These are phyloP conservation scores for Penicillium sp. DNA, from an alignment of 2,329 filamentous ascomycete species.

Conservation along the genomic window DNA sequence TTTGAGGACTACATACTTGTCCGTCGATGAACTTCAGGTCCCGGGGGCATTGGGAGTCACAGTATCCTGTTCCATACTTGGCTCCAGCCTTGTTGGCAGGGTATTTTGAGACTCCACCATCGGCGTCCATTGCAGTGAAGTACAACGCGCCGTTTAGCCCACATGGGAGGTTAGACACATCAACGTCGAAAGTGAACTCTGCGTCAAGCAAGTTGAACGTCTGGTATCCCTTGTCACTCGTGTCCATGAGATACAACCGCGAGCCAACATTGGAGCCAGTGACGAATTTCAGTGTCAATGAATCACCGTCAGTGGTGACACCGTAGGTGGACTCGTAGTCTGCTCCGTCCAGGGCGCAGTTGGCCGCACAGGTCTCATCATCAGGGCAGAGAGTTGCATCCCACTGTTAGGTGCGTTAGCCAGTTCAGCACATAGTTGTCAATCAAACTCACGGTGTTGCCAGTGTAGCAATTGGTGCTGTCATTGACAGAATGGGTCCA, in stretches of 20 bases:
- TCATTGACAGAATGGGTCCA: slow-evolving; percentile 46
- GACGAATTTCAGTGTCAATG: slow-evolving; percentile 44
- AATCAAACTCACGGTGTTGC: slow-evolving; percentile 33
- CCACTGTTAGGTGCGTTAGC: no score
- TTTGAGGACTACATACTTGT: slow-evolving; percentile 20
- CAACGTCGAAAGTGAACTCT: slow-evolving; percentile 65
- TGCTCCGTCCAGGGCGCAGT: slow-evolving; percentile 51
- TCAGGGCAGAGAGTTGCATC: slow-evolving; percentile 43
- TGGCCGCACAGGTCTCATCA: slow-evolving; percentile 44
- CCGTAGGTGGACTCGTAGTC: slow-evolving; percentile 48
- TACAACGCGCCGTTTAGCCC: slow-evolving; percentile 66
- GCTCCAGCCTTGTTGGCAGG: slow-evolving; percentile 50
- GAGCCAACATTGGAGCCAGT: slow-evolving; percentile 41
- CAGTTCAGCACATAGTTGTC: background rate
- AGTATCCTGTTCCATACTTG: slow-evolving; percentile 56
- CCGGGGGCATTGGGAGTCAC: slow-evolving; percentile 51
- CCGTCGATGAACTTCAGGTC: slow-evolving; percentile 41
- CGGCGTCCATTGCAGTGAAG: slow-evolving; percentile 52
- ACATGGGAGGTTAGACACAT: slow-evolving; percentile 59
- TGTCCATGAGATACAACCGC: slow-evolving; percentile 58
- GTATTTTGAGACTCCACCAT: slow-evolving; percentile 50
- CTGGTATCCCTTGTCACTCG: slow-evolving; percentile 55
- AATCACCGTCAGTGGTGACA: slow-evolving; percentile 43
- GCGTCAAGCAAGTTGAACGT: slow-evolving; percentile 57
- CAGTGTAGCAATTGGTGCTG: slow-evolving; percentile 51